A percentile compares a stretch with the other conserved stretches of the same genome.
phyloP scores from a whole-genome alignment of 2,329 filamentous ascomycete species.

The Pseudopithomyces chartarum region DNA sequence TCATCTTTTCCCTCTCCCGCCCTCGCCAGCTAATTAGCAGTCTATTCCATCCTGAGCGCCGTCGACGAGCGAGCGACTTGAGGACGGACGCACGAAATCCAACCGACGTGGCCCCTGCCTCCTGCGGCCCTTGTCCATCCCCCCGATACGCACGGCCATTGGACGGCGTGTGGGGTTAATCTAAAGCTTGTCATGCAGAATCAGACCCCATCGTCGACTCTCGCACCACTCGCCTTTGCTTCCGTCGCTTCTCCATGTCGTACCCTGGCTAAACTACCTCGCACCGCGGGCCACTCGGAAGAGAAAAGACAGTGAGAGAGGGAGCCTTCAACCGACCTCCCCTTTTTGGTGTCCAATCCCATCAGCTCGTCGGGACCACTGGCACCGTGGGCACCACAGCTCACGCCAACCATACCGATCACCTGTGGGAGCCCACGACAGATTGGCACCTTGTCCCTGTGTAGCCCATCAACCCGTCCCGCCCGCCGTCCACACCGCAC shows the following conservation, averaged over 20 bases:
- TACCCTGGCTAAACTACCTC: constrained; percentile 33
- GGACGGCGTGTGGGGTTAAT: constrained; percentile 25
- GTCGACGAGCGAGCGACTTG: constrained; percentile 31
- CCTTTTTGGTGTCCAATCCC: constrained; percentile 32
- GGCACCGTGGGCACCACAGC: constrained; percentile 30
- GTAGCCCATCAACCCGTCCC: neutral
- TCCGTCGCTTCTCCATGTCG: constrained; percentile 40
- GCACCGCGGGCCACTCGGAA: constrained; percentile 30
- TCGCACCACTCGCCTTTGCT: constrained; percentile 34
- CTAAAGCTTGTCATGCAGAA: constrained; percentile 46
- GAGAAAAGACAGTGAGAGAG: too few species aligned
- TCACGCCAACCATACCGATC: constrained; percentile 24
- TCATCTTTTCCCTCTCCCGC: neutral
- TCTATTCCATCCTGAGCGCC: too few species aligned
- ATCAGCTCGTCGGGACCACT: constrained; percentile 38
- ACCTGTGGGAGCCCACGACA: neutral
- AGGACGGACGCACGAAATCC: constrained; percentile 24
- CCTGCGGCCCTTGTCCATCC: constrained; percentile 27
- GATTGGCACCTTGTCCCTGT: neutral
- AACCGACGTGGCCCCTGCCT: constrained; percentile 28
- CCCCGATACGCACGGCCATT: constrained; percentile 29
- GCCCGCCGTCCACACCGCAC: too few species aligned
- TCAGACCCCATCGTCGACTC: constrained; percentile 31
- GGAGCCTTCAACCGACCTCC: constrained; percentile 36
- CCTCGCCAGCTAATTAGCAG: constrained; percentile 36